Evolutionary conservation across 2,329 filamentous ascomycete genomes (phyloP).

Genomic region (Talaromyces atroroseus): DNA sequence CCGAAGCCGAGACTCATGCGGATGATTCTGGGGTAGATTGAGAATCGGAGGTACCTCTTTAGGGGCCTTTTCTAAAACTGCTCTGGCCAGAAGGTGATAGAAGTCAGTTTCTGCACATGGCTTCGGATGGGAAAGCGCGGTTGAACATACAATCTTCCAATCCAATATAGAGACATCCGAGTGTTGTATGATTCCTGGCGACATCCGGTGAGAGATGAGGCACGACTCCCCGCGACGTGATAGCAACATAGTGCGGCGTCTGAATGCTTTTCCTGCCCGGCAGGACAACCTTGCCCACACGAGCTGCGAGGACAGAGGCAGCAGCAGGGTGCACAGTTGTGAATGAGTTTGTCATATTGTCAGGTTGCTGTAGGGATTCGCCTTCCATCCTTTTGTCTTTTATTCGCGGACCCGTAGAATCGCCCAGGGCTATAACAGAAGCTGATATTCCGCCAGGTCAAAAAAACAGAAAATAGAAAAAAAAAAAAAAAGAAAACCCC

Average conservation of each 20-base stretch:
- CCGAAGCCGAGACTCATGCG: constrained; percentile 57
- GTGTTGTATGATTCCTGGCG: constrained; percentile 57
- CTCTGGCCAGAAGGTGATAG: constrained; percentile 32
- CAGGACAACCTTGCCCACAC: constrained; percentile 63
- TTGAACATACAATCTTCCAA: constrained; percentile 80
- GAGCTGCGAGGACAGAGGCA: constrained; percentile 42
- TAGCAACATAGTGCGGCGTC: constrained; percentile 76
- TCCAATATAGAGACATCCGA: constrained; percentile 70
- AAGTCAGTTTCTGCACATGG: constrained; percentile 72
- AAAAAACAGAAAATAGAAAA: neutral
- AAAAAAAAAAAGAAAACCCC: neutral
- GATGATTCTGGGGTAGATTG: constrained; percentile 36
- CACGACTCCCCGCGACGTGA: constrained; percentile 75
- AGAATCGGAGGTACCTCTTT: constrained; percentile 48
- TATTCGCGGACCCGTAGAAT: neutral
- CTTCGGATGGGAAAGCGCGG: neutral
- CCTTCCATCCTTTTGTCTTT: constrained; percentile 23
- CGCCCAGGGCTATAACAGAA: neutral
- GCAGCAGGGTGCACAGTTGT: constrained; percentile 28
- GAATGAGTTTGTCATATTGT: constrained; percentile 34
- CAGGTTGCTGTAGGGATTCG: constrained; percentile 19
- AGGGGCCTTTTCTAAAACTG: constrained; percentile 58
- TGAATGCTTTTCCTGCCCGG: constrained; percentile 60
- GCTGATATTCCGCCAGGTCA: neutral
- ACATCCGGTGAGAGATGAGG: constrained; percentile 89